Evolutionary conservation across 805 yeast genomes (phyloP), one percentile per base, ranked within the genome.

Genomic region (Candida sithepensis): DNA sequence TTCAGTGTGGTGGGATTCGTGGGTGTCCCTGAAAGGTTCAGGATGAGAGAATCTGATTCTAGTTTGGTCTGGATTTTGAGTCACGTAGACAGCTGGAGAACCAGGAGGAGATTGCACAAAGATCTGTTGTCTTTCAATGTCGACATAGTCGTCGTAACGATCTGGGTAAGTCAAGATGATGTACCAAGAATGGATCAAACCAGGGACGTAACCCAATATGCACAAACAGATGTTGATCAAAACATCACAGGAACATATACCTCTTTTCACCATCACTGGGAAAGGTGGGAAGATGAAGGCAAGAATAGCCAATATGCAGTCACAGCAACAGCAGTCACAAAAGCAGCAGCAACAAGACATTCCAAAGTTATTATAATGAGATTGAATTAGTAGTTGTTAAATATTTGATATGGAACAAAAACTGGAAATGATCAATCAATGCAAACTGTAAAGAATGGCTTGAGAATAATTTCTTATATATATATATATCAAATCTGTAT

Each of bases 251-350:
- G 91, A 81, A 52, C 84, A 82, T 45, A 85, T 49, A 2, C 96
- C 96, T 46, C 85, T 73, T 61, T 85, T 84, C 52, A 86, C 68
- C 58, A 81, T 73, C 18, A 88, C 96, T 1, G 96, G 89, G 45
- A 88, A 62, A 1, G 95, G 95, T 1, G 96, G 96, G 57, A 84
- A 73, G 56, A 88, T 63, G 42, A 87, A 75, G 1, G 94, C 87
- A 42, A 88, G 57, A 9, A 88, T 68, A 16, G 84, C 85, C 40
- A 88, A 73, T 16, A 85, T 63, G 64, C 86, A 81, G 61, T 87
- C 95, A 44, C 75, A 65, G 49, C 72, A 71, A 44, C 63, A 56
- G 42, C 61, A 69, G 47, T 65, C 63, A 38, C 66, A 62, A 44
- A 55, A 60, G 45, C 68, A 63, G 37, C 54, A 50, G 45, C 66